Base-by-base conservation (phyloP, 2,329 filamentous ascomycete species). In the Canariomyces notabilis region DNA sequence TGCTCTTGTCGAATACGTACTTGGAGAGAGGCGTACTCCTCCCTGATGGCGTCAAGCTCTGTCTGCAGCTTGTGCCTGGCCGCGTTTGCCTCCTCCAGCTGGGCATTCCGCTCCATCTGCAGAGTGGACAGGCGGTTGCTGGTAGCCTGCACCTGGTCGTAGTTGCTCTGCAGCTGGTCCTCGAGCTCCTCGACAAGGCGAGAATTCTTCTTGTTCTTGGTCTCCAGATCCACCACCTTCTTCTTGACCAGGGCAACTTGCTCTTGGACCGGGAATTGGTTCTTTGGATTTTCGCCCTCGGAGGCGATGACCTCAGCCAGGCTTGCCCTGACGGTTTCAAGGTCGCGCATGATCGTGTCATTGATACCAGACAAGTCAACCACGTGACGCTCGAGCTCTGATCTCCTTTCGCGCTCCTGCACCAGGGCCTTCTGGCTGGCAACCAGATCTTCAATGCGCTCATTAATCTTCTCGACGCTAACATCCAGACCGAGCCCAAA, bases 141-240 rank as follows among this genome's bases (percentile, higher is more conserved):
- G 11, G 84, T 83, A 49, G 81, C 74, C 61, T 96, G 88, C 50
- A 91, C 89, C 64, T 95, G 87, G 61, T 98, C 93, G 67, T 89
- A 98, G 69, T 93, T 96, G 63, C 79, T 88, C 62, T 91, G 90
- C 44, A 98, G 81, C 66, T 98, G 93, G 59, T 97, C 91, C 67
- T 98, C 93, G 5, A 98, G 82, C 68, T 98, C 91, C 64, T 97
- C 89, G 7, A 98, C 88, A 11, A 98, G 74, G 18, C 89, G 82
- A 34, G 87, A 86, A 66, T 93, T 94, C 76, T 95, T 96, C 71
- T 89, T 84, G 73, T 94, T 95, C 68, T 76, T 76, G 34, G 65
- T 72, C 58, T 83, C 77, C 18, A 85, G 67, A 35, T 83, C 79
- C 6, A 62, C 59, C 66, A 85, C 80, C 61, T 81, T 82, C 63